phyloP scores from a whole-genome alignment of 164 flowering plant species.

The Vitis labrusca region DNA sequence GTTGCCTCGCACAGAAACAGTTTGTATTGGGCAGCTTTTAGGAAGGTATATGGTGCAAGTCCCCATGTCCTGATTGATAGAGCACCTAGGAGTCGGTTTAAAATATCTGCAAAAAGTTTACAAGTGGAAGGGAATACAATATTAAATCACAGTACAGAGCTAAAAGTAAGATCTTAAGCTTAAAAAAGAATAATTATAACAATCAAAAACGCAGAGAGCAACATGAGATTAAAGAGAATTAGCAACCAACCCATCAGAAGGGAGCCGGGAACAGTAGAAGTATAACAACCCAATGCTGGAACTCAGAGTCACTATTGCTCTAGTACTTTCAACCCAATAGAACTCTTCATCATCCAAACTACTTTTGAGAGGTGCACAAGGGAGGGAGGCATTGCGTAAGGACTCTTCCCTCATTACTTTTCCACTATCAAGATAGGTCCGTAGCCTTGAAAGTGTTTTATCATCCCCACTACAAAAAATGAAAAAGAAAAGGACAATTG shows the following conservation, averaged over 20 bases:
- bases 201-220: constrained; percentile 1
- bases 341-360: constrained; percentile 38
- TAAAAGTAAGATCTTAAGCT: background rate
- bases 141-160: background rate
- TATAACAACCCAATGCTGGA: constrained; percentile 62
- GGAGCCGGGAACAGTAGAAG: constrained; percentile 82
- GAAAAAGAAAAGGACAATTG: background rate
- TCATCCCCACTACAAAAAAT: constrained; percentile 50
- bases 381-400: constrained; percentile 49
- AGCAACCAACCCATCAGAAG: constrained; percentile 74
- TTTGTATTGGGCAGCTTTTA: constrained; percentile 63
- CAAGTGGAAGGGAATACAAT: background rate
- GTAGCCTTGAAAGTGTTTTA: constrained; percentile 36
- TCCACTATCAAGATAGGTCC: constrained; percentile 58
- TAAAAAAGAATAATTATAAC: background rate
- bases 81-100: constrained; percentile 65
- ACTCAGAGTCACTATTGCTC: constrained; percentile 63
- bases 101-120: constrained; percentile 54
- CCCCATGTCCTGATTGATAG: constrained; percentile 34
- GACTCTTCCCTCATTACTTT: constrained; percentile 72
- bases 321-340: constrained; percentile 66
- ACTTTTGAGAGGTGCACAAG: constrained; percentile 49
- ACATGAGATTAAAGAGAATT: background rate
- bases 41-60: constrained; percentile 68
- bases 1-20: constrained; percentile 45